Evolutionary conservation across 768 basidiomycete species (phyloP), one percentile per base, ranked within the genome.

Genomic region (Russula olivacea): DNA sequence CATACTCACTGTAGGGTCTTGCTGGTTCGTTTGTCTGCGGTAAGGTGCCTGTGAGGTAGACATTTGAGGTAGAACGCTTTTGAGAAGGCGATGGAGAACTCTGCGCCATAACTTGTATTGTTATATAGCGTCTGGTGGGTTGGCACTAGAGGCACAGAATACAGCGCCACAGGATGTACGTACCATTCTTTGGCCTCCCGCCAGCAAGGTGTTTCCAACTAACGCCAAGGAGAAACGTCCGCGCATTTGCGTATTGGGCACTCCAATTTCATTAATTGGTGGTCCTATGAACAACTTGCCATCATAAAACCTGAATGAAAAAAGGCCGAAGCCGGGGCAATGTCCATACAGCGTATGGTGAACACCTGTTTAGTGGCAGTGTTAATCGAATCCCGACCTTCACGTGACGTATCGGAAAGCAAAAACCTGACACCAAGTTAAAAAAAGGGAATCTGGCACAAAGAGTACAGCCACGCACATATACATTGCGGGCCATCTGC

Each of bases 121-220:
- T 34, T 36, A 36, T 36, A 36, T 36, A 36, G 11, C 2, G 0
- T 34, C 7, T 19, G 28, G 2, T 4, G 30, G 0, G 10, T 23
- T 50, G 61, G 61, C 61, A 63, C 61, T 21, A 3, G 1, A 28
- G 61, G 58, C 58, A 59, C 58, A 23, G 15, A 11, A 0, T 40
- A 49, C 45, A n/a, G 21, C 36, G 47, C 30, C 23, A 28, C 32
- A 41, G 38, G 38, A 47, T 10, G 41, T 5, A 38, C 43, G 23
- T 47, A 47, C 55, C 55, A 28, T 11, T 47, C 9, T 28, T 38
- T 19, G n/a, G 50, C 41, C 57, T 12, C 10, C 4, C 38, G 15
- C 62, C 58, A 54, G 45, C 47, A n/a, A 3, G 41, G 21, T 19
- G 62, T 48, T 48, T 30, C 30, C 45, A 38, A 54, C 12, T 30